These are phyloP conservation scores for Plectranthus barbatus DNA, from an alignment of 257 asterid genomes.

Conservation along the genomic window DNA sequence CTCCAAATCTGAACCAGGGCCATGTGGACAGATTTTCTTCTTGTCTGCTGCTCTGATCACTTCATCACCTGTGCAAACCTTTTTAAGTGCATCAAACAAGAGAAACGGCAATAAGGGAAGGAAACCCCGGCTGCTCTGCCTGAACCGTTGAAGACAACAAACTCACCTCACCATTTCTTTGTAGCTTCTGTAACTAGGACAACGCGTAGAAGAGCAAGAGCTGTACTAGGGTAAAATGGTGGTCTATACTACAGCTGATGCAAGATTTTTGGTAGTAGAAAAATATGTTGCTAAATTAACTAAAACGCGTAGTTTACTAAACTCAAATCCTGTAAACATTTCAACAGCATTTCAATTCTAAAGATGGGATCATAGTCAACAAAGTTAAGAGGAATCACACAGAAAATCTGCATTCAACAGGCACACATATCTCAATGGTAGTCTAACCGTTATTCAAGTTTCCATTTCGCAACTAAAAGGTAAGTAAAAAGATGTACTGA, in stretches of 20 bases:
- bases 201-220: conserved; percentile 11
- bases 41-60: conserved; percentile 58
- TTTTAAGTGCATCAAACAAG: conserved; percentile 42
- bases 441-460: background rate
- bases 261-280: conserved; percentile 13
- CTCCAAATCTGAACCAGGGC: conserved; percentile 63
- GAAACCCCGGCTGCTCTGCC: conserved; percentile 18
- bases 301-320: background rate
- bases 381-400: no score
- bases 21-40: conserved; percentile 83
- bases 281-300: background rate
- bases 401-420: no score
- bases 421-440: background rate
- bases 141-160: conserved; percentile 13
- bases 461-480: background rate
- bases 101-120: conserved; percentile 35
- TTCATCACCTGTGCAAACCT: conserved; percentile 59
- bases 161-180: conserved; percentile 3
- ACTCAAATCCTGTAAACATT: background rate
- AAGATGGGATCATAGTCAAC: background rate
- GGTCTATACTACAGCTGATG: conserved; percentile 11
- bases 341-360: background rate
- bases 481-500: background rate
- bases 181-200: conserved; percentile 23
- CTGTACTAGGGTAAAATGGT: conserved; percentile 21